phyloP scores from a whole-genome alignment of 176 grass and related monocot species.

The Microstegium vimineum region DNA sequence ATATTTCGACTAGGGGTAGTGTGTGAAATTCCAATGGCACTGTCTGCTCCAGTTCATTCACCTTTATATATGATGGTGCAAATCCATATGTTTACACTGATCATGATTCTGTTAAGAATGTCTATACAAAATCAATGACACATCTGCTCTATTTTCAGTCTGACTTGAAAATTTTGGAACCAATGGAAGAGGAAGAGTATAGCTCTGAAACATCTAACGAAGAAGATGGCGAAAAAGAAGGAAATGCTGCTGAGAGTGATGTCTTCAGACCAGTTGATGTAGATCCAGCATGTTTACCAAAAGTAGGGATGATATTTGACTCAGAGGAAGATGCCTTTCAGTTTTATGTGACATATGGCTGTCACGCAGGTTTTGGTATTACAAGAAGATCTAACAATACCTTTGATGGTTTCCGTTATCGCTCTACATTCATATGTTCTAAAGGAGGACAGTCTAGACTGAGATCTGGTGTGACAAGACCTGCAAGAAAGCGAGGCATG shows the following conservation, averaged over 20 bases:
- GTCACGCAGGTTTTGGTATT: constrained; percentile 66
- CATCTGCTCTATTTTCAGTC: constrained; percentile 13
- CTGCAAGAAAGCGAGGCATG: constrained; percentile 51
- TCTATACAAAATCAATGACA: neutral
- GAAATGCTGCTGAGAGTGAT: constrained; percentile 18
- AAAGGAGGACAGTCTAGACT: constrained; percentile 78
- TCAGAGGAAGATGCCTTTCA: constrained; percentile 86
- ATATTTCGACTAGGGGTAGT: neutral
- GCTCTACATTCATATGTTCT: constrained; percentile 80
- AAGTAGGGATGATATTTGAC: constrained; percentile 68
- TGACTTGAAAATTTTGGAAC: neutral
- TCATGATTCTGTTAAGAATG: constrained; percentile 21
- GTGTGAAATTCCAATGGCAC: neutral
- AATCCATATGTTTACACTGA: neutral
- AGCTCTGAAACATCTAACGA: constrained; percentile 59
- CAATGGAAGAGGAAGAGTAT: constrained; percentile 54
- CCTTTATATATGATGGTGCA: neutral
- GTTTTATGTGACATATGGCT: constrained; percentile 78
- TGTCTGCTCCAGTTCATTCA: neutral
- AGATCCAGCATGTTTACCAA: constrained; percentile 48
- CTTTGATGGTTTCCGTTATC: constrained; percentile 76
- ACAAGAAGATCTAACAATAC: constrained; percentile 77
- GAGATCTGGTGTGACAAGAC: constrained; percentile 51
- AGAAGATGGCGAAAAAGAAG: constrained; percentile 48
- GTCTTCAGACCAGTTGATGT: constrained; percentile 49